Evolutionary conservation across 306 rosid species (phyloP), one percentile per base, ranked within the genome.

Genomic region (Morella rubra): DNA sequence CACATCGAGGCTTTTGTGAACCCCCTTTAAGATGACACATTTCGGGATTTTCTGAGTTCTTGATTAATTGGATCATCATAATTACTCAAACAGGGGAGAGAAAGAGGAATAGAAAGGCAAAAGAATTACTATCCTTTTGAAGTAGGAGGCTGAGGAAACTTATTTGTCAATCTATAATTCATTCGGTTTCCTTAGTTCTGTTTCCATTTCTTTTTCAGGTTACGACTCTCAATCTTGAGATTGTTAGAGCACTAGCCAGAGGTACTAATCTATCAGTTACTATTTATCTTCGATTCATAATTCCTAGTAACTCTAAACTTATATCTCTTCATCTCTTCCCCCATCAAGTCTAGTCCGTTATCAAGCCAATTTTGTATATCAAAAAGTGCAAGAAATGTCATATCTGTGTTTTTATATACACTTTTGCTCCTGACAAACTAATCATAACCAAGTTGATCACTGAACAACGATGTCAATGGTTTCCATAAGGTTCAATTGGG

Each of bases 221-320:
- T 76, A 92, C 97, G 19, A 82, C 87, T 55, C 96, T 94, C 82
- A 94, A 90, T 86, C 95, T 91, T 60, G 90, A 91, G 86, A 90
- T 94, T 71, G 95, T 94, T 77, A 89, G 98, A 90, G 92, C 97
- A 66, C 86, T 94, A 18, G 97, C 97, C 62, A 85, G 93, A 90
- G 98, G 98, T 91, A 87, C 40, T 67, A 24, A 46, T 56, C 22
- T 76, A 80, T 24, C 47, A 67, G 19, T 53, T 54, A 47, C 65
- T 71, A 54, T 86, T 41, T 64, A 14, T 50, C 49, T 81, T 44
- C 24, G 32, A 27, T 71, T 45, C 55, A 18, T 53, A 18, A 13
- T 67, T 24, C 62, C 37, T 47, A 42, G 55, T 64, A 42, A 59
- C 41, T n/a, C 19, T 49, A 22, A 56, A 9, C 8, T 45, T 40